Evolutionary conservation across 2,329 filamentous ascomycete genomes (phyloP), one percentile per base, ranked within the genome.

Genomic region (Helicocarpus griseus): DNA sequence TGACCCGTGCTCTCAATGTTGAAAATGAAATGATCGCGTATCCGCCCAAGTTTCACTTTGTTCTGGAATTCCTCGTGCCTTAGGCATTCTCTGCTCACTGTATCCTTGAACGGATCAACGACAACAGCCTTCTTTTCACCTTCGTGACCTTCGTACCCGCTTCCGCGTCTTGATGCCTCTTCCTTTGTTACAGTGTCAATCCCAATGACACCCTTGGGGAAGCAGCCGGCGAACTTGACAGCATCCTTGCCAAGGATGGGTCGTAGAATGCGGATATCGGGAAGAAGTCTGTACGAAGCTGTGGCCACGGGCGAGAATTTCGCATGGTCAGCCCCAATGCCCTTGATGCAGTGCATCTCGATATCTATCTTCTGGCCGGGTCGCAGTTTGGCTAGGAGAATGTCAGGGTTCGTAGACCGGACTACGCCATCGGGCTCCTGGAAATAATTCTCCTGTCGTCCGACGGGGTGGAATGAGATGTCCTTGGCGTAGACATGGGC

Each of bases 221-320:
- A 98, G 74, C 93, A 98, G 58, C 80, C 78, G 41, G 84, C 82
- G 64, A 98, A 97, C 68, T 96, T 95, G 64, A 83, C 79, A 2
- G 93, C 93, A 62, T 97, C 89, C 38, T 78, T 76, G 40, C 91
- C 93, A 3, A 95, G 67, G 54, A 98, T 97, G 19, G 93, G 93
- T 60, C 79, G 74, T 41, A 78, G 75, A 64, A 98, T 97, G 57
- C 80, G 78, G 69, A 98, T 97, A 58, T 84, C 84, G 6, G 93
- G 93, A 64, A 98, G 74, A 19, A 98, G 79, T 47, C 93, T 83
- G 74, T 98, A 98, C 22, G 86, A 88, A 2, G 93, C 93, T 1
- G 93, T 96, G 2, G 91, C 90, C 33, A 97, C 93, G 44, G 93
- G 93, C 0, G 89, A 95, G 75, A 93, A 98, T 71, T 98, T 98